Evolutionary conservation across 1,139 yeast genomes (phyloP).

Genomic region (Sugiyamaella grinbergsii): DNA sequence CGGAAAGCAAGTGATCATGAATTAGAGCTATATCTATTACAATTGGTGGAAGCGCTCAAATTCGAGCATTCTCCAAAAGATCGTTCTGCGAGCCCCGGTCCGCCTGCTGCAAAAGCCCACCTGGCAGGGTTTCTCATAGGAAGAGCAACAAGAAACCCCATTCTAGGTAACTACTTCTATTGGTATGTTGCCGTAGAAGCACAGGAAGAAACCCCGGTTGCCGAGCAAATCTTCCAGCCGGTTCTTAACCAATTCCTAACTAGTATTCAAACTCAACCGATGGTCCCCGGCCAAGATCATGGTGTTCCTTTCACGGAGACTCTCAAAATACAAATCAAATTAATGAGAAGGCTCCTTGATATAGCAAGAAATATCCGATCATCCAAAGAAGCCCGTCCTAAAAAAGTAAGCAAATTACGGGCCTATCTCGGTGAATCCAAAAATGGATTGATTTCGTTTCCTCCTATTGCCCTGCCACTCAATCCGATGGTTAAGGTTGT

Average conservation of each 20-base stretch:
- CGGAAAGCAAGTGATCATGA: conserved; percentile 79
- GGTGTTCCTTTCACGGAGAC: conserved; percentile 24
- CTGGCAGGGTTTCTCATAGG: conserved; percentile 78
- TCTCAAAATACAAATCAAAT: conserved; percentile 49
- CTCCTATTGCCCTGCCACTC: conserved; percentile 67
- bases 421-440: conserved; percentile 44
- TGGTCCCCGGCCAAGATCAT: not conserved
- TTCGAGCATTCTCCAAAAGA: conserved; percentile 52
- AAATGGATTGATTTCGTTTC: conserved; percentile 47
- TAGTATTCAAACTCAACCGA: conserved; percentile 29
- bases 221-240: conserved; percentile 34
- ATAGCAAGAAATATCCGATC: conserved; percentile 50
- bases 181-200: conserved; percentile 93
- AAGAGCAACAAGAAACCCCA: conserved; percentile 64
- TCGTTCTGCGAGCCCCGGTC: conserved; percentile 12
- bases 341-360: conserved; percentile 48
- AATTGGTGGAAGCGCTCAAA: conserved; percentile 88
- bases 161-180: conserved; percentile 78
- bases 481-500: conserved; percentile 68
- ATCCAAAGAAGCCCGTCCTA: conserved; percentile 58
- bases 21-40: conserved; percentile 76
- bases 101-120: conserved; percentile 47
- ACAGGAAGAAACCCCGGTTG: conserved; percentile 26
- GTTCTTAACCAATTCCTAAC: conserved; percentile 40
- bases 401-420: conserved; percentile 53